A percentile compares a stretch with the other conserved stretches of the same genome.
Conservation (phyloP, 768 basidiomycete species). For the Lactifluus echinatus region DNA sequence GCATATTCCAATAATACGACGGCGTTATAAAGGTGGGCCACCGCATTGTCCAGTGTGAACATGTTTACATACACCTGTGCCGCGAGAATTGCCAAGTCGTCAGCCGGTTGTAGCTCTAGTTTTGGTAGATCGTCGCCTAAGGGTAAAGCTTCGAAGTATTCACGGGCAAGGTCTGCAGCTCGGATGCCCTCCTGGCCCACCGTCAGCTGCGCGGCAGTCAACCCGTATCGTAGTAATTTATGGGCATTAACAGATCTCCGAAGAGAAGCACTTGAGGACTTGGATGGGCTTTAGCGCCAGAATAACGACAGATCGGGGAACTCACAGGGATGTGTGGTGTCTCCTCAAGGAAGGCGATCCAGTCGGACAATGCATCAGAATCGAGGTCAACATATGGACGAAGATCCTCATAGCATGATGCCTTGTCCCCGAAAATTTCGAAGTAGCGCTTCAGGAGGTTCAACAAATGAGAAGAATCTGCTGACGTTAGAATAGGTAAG, state of each 20-base stretch:
- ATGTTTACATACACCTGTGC: slow-evolving; percentile 56
- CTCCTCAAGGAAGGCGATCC: slow-evolving; percentile 45
- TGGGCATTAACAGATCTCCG: slow-evolving; percentile 62
- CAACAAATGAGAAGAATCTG: slow-evolving; percentile 40
- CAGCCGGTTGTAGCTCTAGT: slow-evolving; percentile 81
- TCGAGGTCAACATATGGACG: slow-evolving; percentile 52
- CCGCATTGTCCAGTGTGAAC: slow-evolving; percentile 50
- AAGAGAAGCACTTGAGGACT: slow-evolving; percentile 49
- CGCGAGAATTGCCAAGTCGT: slow-evolving; percentile 74
- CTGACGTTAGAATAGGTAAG: neutral
- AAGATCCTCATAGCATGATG: slow-evolving; percentile 84
- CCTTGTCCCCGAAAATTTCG: slow-evolving; percentile 63
- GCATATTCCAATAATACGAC: slow-evolving; percentile 64
- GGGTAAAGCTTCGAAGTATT: slow-evolving; percentile 59
- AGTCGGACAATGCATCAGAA: slow-evolving; percentile 38
- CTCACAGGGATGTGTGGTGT: slow-evolving; percentile 42
- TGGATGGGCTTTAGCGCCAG: slow-evolving; percentile 4
- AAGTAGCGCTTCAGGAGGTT: slow-evolving; percentile 60
- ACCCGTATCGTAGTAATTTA: slow-evolving; percentile 62
- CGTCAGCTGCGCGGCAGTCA: slow-evolving; percentile 41
- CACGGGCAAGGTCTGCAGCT: slow-evolving; percentile 43
- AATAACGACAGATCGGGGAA: neutral
- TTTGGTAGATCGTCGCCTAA: slow-evolving; percentile 56
- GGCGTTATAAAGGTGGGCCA: slow-evolving; percentile 55
- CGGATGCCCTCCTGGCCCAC: slow-evolving; percentile 47